These are phyloP conservation scores for Trametes cingulata DNA, from an alignment of 768 basidiomycete genomes.

Conservation along the genomic window DNA sequence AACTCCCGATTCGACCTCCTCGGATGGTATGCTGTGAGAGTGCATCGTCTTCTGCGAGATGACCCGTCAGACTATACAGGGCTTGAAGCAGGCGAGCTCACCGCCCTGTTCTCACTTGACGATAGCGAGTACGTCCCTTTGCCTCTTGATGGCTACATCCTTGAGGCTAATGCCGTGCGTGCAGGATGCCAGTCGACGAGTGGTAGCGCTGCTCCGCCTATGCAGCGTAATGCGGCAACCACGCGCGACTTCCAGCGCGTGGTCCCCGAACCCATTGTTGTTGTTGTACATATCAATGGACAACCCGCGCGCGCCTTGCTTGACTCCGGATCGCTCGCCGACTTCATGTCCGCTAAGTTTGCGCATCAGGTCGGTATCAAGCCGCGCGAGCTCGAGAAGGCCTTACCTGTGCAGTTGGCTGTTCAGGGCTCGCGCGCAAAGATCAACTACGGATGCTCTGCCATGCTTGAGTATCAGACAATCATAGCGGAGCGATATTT, in stretches of 20 bases:
- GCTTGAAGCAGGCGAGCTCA: too few species aligned
- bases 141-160: too few species aligned
- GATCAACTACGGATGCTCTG: not conserved
- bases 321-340: constrained; percentile 30
- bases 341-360: constrained; percentile 34
- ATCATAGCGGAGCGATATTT: not conserved
- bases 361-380: constrained; percentile 30
- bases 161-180: too few species aligned
- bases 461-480: not conserved
- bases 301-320: constrained; percentile 20
- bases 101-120: too few species aligned
- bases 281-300: constrained; percentile 23
- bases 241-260: not conserved
- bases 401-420: constrained; percentile 32
- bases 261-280: constrained; percentile 15
- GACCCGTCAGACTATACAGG: too few species aligned
- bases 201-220: too few species aligned
- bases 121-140: too few species aligned
- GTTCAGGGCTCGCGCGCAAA: constrained; percentile 32
- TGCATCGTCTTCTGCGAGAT: too few species aligned
- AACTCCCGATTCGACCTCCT: too few species aligned
- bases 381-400: constrained; percentile 21
- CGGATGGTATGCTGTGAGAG: too few species aligned
- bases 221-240: constrained; percentile 11
- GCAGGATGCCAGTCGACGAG: too few species aligned